Evolutionary conservation across 108 stramenopile species (phyloP), one percentile per base, ranked within the genome.

Genomic region (Schizochytrium sp.): DNA sequence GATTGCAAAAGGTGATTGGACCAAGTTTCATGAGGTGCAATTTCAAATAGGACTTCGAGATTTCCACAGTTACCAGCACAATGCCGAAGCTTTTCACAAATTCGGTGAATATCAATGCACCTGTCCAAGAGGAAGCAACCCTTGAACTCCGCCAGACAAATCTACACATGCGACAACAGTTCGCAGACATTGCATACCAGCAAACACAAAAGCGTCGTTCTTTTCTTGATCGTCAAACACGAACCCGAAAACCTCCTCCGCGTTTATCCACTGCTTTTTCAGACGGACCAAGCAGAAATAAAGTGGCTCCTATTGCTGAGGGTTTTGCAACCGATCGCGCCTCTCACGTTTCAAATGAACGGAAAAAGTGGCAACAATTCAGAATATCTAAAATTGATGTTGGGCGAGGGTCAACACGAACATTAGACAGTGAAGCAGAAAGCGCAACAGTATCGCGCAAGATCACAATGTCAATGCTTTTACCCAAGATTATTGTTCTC

Each of bases 161-260:
- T 15, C 64, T 69, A 44, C 64, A 13, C 64, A 69, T 69, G 64
- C 64, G 64, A 8, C 64, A 69, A 38, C 42, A 69, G 28, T 69
- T 69, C 15, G 64, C 64, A 15, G 64, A 69, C 10, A 69, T 69
- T 15, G 64, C 64, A 8, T 44, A 44, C 12, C 42, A 69, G 28
- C 10, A 38, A 15, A 69, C 64, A 44, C 7, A 69, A 69, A 69
- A 69, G 64, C 64, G 64, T 7, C 7, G 15, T 8, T 69, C 64
- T 38, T 7, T 69, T 15, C 64, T 69, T 7, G 64, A 69, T 7
- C 28, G 28, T 28, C 28, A 28, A 28, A 28, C 28, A 28, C 28
- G 28, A 28, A 28, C 28, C 28, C 28, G 28, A 28, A 28, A 28
- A 28, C 28, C 28, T 28, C 28, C 28, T 28, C 28, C 28, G 28